A percentile compares a stretch with the other conserved stretches of the same genome.
These are phyloP conservation scores for Phytophthora citricola DNA, from an alignment of 352 stramenopile genomes.

Conservation along the genomic window DNA sequence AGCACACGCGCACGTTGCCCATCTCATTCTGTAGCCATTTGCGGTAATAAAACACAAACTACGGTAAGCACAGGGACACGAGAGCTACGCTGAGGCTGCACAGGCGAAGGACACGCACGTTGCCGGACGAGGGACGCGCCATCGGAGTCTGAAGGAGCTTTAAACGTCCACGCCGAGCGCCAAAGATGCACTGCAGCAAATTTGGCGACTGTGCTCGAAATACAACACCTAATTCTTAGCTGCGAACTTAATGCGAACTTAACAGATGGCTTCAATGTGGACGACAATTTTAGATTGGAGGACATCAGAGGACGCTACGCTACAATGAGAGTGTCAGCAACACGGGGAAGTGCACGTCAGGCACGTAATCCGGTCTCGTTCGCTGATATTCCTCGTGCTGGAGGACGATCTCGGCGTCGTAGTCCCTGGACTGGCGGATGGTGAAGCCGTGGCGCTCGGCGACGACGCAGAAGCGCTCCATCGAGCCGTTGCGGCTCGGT, in stretches of 20 bases:
- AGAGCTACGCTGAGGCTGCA: not conserved
- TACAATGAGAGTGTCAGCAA: slow-evolving; percentile 51
- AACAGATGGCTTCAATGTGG: slow-evolving; percentile 23
- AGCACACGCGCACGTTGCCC: slow-evolving; percentile 84
- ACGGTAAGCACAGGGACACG: not conserved
- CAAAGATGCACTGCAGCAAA: slow-evolving; percentile 7
- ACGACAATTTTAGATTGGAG: slow-evolving; percentile 6
- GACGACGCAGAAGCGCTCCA: slow-evolving; percentile 75
- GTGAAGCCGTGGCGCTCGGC: slow-evolving; percentile 48
- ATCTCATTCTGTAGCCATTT: slow-evolving; percentile 39
- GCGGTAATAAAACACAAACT: slow-evolving; percentile 4
- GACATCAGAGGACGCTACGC: slow-evolving; percentile 3
- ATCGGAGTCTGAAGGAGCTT: slow-evolving; percentile 12
- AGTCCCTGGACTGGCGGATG: slow-evolving; percentile 46
- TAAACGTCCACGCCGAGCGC: not conserved
- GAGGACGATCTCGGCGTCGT: slow-evolving; percentile 46
- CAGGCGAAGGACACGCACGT: slow-evolving; percentile 9
- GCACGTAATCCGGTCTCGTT: slow-evolving; percentile 59
- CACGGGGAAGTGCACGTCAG: slow-evolving; percentile 73
- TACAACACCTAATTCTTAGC: slow-evolving; percentile 13
- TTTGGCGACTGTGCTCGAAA: slow-evolving; percentile 24
- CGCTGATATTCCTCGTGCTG: slow-evolving; percentile 47
- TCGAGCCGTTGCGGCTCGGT: slow-evolving; percentile 72
- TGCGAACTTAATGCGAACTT: slow-evolving; percentile 20
- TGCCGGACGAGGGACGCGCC: slow-evolving; percentile 30